Base-by-base conservation (phyloP, 371 early-diverging fungal genomes). In the Lichtheimia hyalospora region DNA sequence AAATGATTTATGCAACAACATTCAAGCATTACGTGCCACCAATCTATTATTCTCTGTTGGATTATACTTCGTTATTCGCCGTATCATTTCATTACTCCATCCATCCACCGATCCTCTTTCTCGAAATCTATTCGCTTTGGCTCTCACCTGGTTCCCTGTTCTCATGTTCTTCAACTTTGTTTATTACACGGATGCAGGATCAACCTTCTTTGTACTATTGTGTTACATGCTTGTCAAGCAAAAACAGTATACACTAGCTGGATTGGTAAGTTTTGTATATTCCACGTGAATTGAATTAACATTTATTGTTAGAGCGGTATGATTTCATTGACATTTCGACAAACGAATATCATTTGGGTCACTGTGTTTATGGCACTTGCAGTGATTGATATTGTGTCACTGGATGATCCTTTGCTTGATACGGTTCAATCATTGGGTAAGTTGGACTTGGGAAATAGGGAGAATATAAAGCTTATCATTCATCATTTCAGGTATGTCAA, bases 171-270 rank as follows among this genome's bases (percentile, higher is more conserved):
- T 87, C 72, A 75, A 87, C 66, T 86, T 89, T 57, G 40, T 96
- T 61, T 97, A 92, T 69, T 98, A 98, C 69, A 98, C 97, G 1
- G 98, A 98, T 69, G 73, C 91, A 0, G 92, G 90, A 6, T 92
- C 95, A 5, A 82, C 90, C 4, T 79, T 92, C 14, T 88, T 91
- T 49, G 90, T 97, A 2, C 69, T 97, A 27, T 61, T 83, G 7
- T 77, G 84, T 5, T 93, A 92, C 69, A 64, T 81, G 4, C 64
- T 85, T 28, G 73, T 87, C 15, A 72, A 84, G 54, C 67, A 77
- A 24, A 58, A 74, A 10, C 41, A 64, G 7, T 85, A 89, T 59
- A 27, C 57, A 52, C 10, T 66, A 13, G 79, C 91, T 27, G 91
- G 86, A 5, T 21, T 83, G 61, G 85, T 87, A 71, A 63, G 87